Percentiles rank a stretch among this genome's conserved stretches.
Conservation (phyloP, 2,329 filamentous ascomycete genomes). For the Ophiosphaerella herpotricha region DNA sequence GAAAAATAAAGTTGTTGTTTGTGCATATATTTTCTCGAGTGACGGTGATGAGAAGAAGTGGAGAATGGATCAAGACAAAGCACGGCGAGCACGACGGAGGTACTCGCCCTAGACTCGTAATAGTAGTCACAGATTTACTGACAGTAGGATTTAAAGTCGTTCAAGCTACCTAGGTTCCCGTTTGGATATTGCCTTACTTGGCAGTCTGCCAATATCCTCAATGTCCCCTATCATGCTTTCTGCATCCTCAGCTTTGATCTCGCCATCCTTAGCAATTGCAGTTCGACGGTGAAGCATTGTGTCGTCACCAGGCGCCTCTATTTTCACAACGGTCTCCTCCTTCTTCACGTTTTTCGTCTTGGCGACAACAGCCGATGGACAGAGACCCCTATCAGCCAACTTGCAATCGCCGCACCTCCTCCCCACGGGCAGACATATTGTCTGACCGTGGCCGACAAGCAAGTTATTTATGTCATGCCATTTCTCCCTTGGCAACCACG, state of each 20-base stretch:
- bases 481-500: conserved; percentile 80
- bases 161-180: no score
- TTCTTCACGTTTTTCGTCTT: conserved; percentile 59
- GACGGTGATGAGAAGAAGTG: no score
- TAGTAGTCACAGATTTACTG: no score
- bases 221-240: conserved; percentile 32
- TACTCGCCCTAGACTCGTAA: no score
- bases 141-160: no score
- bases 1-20: no score
- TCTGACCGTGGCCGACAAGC: conserved; percentile 87
- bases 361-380: conserved; percentile 57
- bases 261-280: conserved; percentile 14
- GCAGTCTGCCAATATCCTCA: conserved; percentile 35
- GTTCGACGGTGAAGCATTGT: conserved; percentile 25
- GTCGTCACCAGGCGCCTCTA: conserved; percentile 42
- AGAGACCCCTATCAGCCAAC: conserved; percentile 75
- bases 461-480: conserved; percentile 94
- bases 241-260: conserved; percentile 35
- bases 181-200: conserved; percentile 1
- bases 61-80: no score
- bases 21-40: no score
- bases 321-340: conserved; percentile 41
- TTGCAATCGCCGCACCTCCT: conserved; percentile 85
- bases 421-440: conserved; percentile 79
- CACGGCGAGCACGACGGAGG: no score